These are phyloP conservation scores for Boletus eberwhitei DNA, from an alignment of 768 basidiomycete genomes.

Conservation along the genomic window DNA sequence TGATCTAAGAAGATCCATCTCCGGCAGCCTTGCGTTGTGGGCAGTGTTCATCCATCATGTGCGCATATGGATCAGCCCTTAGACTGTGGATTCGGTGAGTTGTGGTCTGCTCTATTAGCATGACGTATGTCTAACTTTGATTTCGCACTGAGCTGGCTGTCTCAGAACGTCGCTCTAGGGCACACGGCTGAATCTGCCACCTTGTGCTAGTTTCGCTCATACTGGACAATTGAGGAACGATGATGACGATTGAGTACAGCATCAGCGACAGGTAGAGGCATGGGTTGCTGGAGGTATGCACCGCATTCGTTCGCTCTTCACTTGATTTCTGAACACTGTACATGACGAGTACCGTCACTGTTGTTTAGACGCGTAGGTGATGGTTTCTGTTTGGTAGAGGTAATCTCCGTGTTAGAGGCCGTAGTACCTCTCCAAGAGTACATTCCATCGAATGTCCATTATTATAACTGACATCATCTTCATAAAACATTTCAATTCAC, in stretches of 20 bases:
- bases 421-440: slow-evolving; percentile 65
- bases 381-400: slow-evolving; percentile 7
- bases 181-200: slow-evolving; percentile 36
- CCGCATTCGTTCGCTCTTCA: slow-evolving; percentile 6
- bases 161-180: slow-evolving; percentile 81
- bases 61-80: slow-evolving; percentile 69
- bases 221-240: slow-evolving; percentile 72
- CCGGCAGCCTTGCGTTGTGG: slow-evolving; percentile 8
- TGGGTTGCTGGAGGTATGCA: slow-evolving; percentile 77
- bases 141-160: slow-evolving; percentile 76
- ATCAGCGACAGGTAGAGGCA: slow-evolving; percentile 81
- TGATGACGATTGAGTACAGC: slow-evolving; percentile 71
- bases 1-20: slow-evolving; percentile 64
- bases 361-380: slow-evolving; percentile 72
- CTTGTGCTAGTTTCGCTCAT: slow-evolving; percentile 63
- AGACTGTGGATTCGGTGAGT: slow-evolving; percentile 55
- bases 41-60: slow-evolving; percentile 13
- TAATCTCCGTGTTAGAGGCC: slow-evolving; percentile 52
- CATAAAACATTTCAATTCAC: slow-evolving; percentile 32
- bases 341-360: slow-evolving; percentile 61
- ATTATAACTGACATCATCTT: slow-evolving; percentile 2
- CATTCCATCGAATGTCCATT: slow-evolving; percentile 24
- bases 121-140: not conserved
- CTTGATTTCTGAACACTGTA: slow-evolving; percentile 3
- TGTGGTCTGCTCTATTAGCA: not conserved